These are phyloP conservation scores for Catharanthus roseus DNA, from an alignment of 257 asterid genomes.

Conservation along the genomic window DNA sequence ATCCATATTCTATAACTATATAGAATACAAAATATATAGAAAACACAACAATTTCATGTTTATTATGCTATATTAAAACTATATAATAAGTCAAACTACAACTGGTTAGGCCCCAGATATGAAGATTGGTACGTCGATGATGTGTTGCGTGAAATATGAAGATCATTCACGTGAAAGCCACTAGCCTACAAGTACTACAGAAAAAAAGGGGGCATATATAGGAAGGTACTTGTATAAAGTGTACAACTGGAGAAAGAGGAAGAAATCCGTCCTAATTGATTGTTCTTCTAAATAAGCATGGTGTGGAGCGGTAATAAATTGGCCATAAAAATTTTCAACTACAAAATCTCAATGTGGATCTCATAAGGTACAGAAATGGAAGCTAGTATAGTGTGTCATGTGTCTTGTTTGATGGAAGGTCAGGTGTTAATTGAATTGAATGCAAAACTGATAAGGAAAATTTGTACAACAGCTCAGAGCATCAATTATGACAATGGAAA, in stretches of 20 bases:
- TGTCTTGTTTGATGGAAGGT: conserved; percentile 4
- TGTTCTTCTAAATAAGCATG: not conserved
- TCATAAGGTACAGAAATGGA: conserved; percentile 11
- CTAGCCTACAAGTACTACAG: not conserved
- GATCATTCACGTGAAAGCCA: conserved; percentile 1
- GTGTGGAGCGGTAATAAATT: not conserved
- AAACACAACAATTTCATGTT: too few species aligned
- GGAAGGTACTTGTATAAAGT: not conserved
- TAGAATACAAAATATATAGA: too few species aligned
- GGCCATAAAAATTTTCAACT: conserved; percentile 4
- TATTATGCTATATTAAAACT: too few species aligned
- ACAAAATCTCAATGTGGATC: conserved; percentile 20
- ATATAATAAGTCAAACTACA: too few species aligned
- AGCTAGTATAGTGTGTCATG: not conserved
- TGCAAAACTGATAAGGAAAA: not conserved
- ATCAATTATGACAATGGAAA: not conserved
- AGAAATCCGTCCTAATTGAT: not conserved
- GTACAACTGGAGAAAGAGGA: not conserved
- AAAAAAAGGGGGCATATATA: too few species aligned
- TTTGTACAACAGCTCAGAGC: not conserved
- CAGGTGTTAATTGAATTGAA: conserved; percentile 4
- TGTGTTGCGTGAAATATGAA: not conserved
- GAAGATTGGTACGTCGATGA: not conserved
- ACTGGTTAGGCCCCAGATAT: not conserved
- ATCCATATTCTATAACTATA: too few species aligned